Base-by-base conservation (phyloP, 345 rosid genomes). In the Fremontodendron californicum region DNA sequence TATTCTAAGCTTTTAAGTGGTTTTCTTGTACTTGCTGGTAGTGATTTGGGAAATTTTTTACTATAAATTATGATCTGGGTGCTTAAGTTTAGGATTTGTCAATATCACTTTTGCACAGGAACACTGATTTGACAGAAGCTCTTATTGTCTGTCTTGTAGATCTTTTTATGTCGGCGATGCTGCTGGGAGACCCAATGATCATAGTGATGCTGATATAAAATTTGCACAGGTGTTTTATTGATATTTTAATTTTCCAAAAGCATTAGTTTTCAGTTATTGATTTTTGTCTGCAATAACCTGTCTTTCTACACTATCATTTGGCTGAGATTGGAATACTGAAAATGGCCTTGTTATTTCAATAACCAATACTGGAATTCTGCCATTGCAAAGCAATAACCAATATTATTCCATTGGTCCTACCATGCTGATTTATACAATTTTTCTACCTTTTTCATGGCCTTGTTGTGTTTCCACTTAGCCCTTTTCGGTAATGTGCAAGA, bases 121-220 rank as follows among this genome's bases (percentile, higher is more conserved):
- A 12, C 21, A n/a, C 5, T 42, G 27, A 43, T 40, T 3, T 75
- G 78, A 52, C 7, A 51, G n/a, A 58, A 58, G 10, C 72, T 76
- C 39, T 13, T 39, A n/a, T 49, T 49, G 62, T 29, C 77, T 40
- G 71, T 15, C 46, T 58, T 80, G 73, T 80, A 96, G 99, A 83
- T 93, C 98, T 4, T 96, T 93, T 80, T 96, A 92, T 75, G 99
- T 95, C 57, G 99, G 99, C 15, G 99, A 96, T 82, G 98, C 99
- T 66, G 97, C 97, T 3, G 99, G 99, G 74, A 92, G 99, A 81
- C 77, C 70, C 42, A 71, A 76, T 5, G 98, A 96, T 83, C 97
- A 92, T 79, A 91, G 98, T 74, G 94, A 96, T 67, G 93, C 98
- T 77, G 99, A 93, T 83, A 77, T 84, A 49, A 85, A 90, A 82